phyloP scores from a whole-genome alignment of 2,329 filamentous ascomycete genomes.

The Grosmannia serpens region DNA sequence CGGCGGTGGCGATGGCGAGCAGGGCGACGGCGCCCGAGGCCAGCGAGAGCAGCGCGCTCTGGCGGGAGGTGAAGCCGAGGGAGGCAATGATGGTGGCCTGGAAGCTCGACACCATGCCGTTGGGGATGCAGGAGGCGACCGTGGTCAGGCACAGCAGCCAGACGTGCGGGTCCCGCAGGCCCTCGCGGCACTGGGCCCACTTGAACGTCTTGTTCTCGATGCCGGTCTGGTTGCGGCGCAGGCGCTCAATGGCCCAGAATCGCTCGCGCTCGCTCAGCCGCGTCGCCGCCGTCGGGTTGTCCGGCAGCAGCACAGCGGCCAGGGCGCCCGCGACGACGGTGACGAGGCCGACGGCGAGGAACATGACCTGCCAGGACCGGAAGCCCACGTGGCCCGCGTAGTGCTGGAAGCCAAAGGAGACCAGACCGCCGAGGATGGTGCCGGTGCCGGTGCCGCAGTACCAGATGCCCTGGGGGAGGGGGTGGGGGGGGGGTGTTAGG shows the following conservation, averaged over 20 bases:
- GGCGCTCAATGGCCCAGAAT: constrained; percentile 19
- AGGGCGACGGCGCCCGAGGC: constrained; percentile 7
- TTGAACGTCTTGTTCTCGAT: constrained; percentile 11
- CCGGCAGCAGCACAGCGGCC: constrained; percentile 19
- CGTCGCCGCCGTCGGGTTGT: constrained; percentile 23
- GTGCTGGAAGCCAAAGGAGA: too few relatives aligned
- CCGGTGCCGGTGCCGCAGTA: too few relatives aligned
- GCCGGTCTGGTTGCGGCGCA: constrained; percentile 25
- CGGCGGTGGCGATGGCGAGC: background rate
- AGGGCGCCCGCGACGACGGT: constrained; percentile 16
- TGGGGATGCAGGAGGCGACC: constrained; percentile 9
- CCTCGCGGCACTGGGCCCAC: constrained; percentile 8
- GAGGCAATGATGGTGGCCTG: constrained; percentile 7
- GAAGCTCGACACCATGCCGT: constrained; percentile 12
- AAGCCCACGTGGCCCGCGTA: constrained; percentile 13
- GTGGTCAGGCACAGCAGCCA: constrained; percentile 12
- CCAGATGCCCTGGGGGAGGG: too few relatives aligned
- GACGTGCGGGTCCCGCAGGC: constrained; percentile 8
- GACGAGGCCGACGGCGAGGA: constrained; percentile 19
- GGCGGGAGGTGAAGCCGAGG: constrained; percentile 6
- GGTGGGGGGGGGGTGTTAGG: too few relatives aligned
- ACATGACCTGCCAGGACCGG: constrained; percentile 15
- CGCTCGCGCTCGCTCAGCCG: constrained; percentile 12
- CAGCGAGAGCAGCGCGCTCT: constrained; percentile 7
- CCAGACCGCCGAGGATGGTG: too few relatives aligned